These are phyloP conservation scores for Ophiostoma angusticollis DNA, from an alignment of 2,329 filamentous ascomycete species.

Conservation along the genomic window DNA sequence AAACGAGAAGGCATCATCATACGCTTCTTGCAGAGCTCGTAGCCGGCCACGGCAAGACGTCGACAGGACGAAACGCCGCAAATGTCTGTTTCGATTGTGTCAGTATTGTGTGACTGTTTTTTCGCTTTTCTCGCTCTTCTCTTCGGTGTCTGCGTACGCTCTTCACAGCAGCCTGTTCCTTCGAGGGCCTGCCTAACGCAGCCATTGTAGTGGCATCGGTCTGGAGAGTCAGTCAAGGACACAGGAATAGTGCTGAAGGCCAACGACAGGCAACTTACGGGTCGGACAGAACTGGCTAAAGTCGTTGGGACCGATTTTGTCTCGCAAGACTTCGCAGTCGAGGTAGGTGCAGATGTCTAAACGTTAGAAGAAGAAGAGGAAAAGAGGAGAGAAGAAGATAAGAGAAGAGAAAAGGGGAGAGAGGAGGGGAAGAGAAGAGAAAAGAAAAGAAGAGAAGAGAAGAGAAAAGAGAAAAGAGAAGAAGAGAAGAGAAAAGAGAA, in stretches of 20 bases:
- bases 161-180: not conserved
- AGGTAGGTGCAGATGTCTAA: conserved; percentile 1
- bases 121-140: too few relatives aligned
- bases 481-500: not conserved
- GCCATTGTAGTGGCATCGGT: conserved; percentile 8
- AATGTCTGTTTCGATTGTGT: conserved; percentile 3
- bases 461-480: not conserved
- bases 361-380: not conserved
- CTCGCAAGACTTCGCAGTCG: conserved; percentile 5
- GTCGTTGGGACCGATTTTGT: not conserved
- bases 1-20: not conserved
- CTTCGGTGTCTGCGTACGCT: conserved; percentile 8
- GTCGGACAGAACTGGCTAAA: conserved; percentile 1
- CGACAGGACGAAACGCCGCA: conserved; percentile 2
- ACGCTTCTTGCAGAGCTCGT: conserved; percentile 11
- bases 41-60: not conserved
- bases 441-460: not conserved
- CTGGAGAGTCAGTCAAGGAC: not conserved
- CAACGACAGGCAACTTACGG: too few relatives aligned
- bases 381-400: not conserved
- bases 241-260: too few relatives aligned
- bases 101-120: too few relatives aligned
- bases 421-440: too few relatives aligned
- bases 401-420: too few relatives aligned
- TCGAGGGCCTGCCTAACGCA: conserved; percentile 1